Conservation (phyloP, 2,329 filamentous ascomycete genomes). For the Pseudogymnoascus sp. region DNA sequence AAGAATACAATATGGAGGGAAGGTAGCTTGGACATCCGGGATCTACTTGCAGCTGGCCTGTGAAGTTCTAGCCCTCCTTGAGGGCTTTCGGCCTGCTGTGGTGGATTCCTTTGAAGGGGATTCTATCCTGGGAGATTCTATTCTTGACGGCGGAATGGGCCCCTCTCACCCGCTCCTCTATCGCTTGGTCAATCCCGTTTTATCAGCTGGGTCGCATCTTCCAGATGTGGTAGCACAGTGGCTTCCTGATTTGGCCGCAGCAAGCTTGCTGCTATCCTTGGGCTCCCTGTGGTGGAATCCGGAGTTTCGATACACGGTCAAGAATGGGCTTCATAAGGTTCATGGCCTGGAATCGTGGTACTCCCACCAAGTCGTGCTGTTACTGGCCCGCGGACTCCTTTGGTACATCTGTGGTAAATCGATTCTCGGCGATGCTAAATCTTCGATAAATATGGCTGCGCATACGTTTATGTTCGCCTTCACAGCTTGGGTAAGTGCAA, state of each 20-base stretch:
- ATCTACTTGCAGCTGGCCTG: constrained; percentile 22
- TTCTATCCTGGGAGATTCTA: constrained; percentile 25
- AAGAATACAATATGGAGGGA: constrained; percentile 28
- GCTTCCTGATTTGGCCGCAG: neutral
- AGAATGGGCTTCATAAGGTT: constrained; percentile 52
- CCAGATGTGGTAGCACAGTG: neutral
- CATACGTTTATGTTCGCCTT: constrained; percentile 48
- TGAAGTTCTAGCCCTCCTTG: constrained; percentile 16
- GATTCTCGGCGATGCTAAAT: constrained; percentile 16
- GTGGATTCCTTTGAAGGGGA: constrained; percentile 6
- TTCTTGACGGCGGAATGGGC: neutral
- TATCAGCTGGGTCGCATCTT: neutral
- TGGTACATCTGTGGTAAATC: constrained; percentile 21
- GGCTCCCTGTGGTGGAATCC: constrained; percentile 61
- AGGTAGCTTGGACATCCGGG: constrained; percentile 20
- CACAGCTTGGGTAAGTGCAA: constrained; percentile 42
- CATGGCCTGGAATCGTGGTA: constrained; percentile 57
- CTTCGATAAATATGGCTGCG: constrained; percentile 24
- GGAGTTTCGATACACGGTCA: constrained; percentile 48
- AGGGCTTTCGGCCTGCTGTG: neutral
- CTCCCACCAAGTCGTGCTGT: constrained; percentile 50
- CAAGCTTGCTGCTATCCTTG: neutral
- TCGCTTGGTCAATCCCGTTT: neutral
- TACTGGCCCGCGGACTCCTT: constrained; percentile 46
- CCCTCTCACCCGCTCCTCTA: neutral